These are phyloP conservation scores for Aquilaria malaccensis DNA, from an alignment of 345 rosid genomes.

Conservation along the genomic window DNA sequence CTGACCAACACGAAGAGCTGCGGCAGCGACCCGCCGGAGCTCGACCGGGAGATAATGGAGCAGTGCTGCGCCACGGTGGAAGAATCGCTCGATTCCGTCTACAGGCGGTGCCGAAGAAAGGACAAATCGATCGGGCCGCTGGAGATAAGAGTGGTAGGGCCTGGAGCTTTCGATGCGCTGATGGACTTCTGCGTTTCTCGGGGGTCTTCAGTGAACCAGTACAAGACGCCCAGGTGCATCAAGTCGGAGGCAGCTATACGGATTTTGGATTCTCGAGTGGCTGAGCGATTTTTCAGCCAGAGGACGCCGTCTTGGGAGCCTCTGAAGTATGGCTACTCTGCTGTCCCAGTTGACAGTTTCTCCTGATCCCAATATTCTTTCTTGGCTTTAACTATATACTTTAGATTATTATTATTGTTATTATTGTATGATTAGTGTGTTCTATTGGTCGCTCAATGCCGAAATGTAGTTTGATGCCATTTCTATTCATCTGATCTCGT, in stretches of 20 bases:
- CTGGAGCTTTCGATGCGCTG: slow-evolving; percentile 68
- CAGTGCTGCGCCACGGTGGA: slow-evolving; percentile 69
- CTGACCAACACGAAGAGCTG: slow-evolving; percentile 29
- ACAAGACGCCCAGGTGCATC: slow-evolving; percentile 93
- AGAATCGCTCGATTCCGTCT: slow-evolving; percentile 80
- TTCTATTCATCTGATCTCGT: no score
- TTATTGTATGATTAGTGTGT: no score
- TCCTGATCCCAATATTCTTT: no score
- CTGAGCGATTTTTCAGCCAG: slow-evolving; percentile 57
- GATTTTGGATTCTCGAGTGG: slow-evolving; percentile 63
- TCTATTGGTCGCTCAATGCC: no score
- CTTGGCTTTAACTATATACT: no score
- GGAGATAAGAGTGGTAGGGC: slow-evolving; percentile 76
- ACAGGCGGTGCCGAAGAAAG: slow-evolving; percentile 73
- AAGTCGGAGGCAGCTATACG: slow-evolving; percentile 52
- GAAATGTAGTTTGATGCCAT: no score
- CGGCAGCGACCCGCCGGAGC: slow-evolving; percentile 19
- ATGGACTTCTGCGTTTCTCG: slow-evolving; percentile 84
- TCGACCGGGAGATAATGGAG: slow-evolving; percentile 51
- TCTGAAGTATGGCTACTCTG: slow-evolving; percentile 30
- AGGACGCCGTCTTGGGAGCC: slow-evolving; percentile 71
- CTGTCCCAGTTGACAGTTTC: no score
- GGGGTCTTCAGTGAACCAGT: slow-evolving; percentile 92
- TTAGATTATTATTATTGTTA: no score
- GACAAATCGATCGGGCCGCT: slow-evolving; percentile 76